phyloP scores from a whole-genome alignment of 2,329 filamentous ascomycete genomes.

The Botrytis byssoidea region DNA sequence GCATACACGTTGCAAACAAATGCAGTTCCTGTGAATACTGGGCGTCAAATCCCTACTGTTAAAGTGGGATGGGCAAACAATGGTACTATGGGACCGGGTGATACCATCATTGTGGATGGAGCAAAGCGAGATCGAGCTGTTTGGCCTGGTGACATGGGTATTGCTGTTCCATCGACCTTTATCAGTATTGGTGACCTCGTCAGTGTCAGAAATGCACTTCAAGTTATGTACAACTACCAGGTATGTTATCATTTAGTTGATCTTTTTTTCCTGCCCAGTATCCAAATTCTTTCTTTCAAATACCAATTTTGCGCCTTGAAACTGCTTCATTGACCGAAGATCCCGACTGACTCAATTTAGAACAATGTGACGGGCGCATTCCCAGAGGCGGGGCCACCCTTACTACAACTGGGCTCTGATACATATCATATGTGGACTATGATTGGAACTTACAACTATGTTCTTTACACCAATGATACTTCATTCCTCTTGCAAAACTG shows the following conservation, averaged over 20 bases:
- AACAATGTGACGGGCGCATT: constrained; percentile 31
- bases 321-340: background rate
- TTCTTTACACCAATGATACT: constrained; percentile 54
- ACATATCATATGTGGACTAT: constrained; percentile 61
- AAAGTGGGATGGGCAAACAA: constrained; percentile 43
- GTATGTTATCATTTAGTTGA: constrained; percentile 31
- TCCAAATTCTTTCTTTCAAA: background rate
- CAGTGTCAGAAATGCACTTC: constrained; percentile 47
- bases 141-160: constrained; percentile 60
- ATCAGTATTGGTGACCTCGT: constrained; percentile 53
- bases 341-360: constrained; percentile 15
- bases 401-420: constrained; percentile 39
- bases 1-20: constrained; percentile 45
- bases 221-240: constrained; percentile 45
- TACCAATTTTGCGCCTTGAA: background rate
- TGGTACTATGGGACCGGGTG: constrained; percentile 36
- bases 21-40: constrained; percentile 36
- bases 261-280: background rate
- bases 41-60: constrained; percentile 38
- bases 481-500: constrained; percentile 49
- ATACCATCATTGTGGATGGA: constrained; percentile 46
- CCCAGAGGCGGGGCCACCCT: constrained; percentile 33
- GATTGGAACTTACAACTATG: constrained; percentile 59
- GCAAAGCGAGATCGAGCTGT: constrained; percentile 59
- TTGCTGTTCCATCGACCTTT: constrained; percentile 54